A percentile compares a stretch with the other conserved stretches of the same genome.
phyloP scores from a whole-genome alignment of 306 rosid genomes.

The Sphenostylis stenocarpa region DNA sequence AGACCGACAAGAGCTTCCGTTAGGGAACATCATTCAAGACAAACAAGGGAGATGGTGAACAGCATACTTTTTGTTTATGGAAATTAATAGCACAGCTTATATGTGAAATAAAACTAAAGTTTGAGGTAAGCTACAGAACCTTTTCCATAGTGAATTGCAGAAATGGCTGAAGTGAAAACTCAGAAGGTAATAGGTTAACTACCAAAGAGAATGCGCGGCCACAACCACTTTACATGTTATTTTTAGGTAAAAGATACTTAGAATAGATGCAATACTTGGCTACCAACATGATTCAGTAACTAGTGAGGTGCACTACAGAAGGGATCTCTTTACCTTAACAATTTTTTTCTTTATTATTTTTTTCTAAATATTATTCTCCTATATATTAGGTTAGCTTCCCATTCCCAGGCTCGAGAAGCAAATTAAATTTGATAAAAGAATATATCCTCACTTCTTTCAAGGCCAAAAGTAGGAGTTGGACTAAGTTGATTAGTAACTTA shows the following conservation, averaged over 20 bases:
- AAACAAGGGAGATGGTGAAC: not conserved
- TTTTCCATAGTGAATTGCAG: not conserved
- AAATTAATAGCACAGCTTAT: not conserved
- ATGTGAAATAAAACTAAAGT: not conserved
- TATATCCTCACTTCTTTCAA: not conserved
- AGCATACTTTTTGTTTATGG: not conserved
- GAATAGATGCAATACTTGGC: not conserved
- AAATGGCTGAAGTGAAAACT: not conserved
- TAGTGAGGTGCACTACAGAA: not conserved
- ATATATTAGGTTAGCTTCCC: not conserved
- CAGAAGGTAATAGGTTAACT: not conserved
- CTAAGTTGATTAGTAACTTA: not conserved
- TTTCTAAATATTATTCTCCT: not conserved
- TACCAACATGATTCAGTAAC: not conserved
- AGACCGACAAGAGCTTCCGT: not conserved
- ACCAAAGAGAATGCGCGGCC: not conserved
- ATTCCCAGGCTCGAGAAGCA: not conserved
- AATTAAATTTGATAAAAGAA: not conserved
- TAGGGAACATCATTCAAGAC: not conserved
- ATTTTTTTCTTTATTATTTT: not conserved
- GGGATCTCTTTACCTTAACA: not conserved
- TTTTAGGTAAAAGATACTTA: not conserved
- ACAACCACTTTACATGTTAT: not conserved
- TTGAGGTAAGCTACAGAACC: not conserved
- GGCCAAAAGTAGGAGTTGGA: not conserved